These are phyloP conservation scores for Dalbergia cochinchinensis DNA, from an alignment of 306 rosid species.

Conservation along the genomic window DNA sequence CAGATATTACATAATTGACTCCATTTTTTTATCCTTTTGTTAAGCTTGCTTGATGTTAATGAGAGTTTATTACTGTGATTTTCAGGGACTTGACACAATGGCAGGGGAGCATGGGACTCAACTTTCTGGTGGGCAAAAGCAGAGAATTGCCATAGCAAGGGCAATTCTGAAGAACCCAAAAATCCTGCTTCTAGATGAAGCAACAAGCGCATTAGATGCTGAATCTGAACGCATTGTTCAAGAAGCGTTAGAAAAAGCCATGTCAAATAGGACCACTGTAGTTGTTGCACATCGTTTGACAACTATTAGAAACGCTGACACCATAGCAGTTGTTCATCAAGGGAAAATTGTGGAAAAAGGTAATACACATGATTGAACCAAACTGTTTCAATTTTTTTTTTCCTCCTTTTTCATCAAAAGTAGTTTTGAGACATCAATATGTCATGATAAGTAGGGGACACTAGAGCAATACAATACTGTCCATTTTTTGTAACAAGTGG, in stretches of 20 bases:
- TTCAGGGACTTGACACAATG: conserved; percentile 83
- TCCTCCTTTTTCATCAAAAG: neutral
- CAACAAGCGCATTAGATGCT: conserved; percentile 89
- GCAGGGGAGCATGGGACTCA: conserved; percentile 93
- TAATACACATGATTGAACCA: conserved; percentile 11
- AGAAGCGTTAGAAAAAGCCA: conserved; percentile 74
- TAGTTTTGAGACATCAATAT: neutral
- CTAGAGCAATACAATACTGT: neutral
- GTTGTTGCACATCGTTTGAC: conserved; percentile 96
- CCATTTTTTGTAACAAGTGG: conserved; percentile 2
- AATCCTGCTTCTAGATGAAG: conserved; percentile 94
- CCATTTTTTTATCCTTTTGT: neutral
- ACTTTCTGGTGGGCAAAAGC: conserved; percentile 98
- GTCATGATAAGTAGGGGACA: neutral
- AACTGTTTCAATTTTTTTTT: neutral
- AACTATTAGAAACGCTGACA: conserved; percentile 80
- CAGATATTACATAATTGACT: neutral
- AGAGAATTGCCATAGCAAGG: conserved; percentile 94
- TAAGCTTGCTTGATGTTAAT: neutral
- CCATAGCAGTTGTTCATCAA: conserved; percentile 83
- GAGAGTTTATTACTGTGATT: conserved; percentile 11
- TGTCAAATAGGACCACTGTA: conserved; percentile 77
- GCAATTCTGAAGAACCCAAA: conserved; percentile 91
- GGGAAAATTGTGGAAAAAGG: conserved; percentile 90
- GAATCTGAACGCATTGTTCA: conserved; percentile 95